A percentile compares a stretch with the other conserved stretches of the same genome.
Conservation (phyloP, 441 rosid species). For the Biscutella laevigata region DNA sequence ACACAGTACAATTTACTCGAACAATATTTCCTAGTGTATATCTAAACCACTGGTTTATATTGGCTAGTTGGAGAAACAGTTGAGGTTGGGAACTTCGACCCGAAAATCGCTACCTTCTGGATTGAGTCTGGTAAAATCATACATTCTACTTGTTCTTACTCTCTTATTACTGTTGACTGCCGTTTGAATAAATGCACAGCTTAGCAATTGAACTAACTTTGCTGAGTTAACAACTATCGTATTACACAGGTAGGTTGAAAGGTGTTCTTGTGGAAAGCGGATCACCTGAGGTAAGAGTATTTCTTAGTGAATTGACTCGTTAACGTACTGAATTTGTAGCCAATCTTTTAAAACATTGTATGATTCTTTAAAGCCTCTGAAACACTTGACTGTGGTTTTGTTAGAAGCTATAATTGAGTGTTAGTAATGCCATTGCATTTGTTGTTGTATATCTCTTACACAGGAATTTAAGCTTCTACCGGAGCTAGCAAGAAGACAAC, state of each 20-base stretch:
- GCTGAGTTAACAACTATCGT: slow-evolving; percentile 7
- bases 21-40: not conserved
- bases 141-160: not conserved
- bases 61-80: slow-evolving; percentile 75
- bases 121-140: slow-evolving; percentile 59
- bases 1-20: not conserved
- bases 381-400: no score
- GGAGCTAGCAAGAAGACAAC: slow-evolving; percentile 69
- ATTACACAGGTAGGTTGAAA: slow-evolving; percentile 62
- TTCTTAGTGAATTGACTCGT: not conserved
- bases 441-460: not conserved
- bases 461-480: slow-evolving; percentile 90
- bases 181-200: not conserved
- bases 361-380: not conserved
- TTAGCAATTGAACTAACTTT: not conserved
- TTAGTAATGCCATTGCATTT: no score
- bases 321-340: not conserved
- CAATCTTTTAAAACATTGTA: not conserved
- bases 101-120: slow-evolving; percentile 92
- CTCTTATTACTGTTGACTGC: not conserved
- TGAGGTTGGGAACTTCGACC: slow-evolving; percentile 77
- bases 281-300: slow-evolving; percentile 61
- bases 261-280: slow-evolving; percentile 93
- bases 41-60: slow-evolving; percentile 11
- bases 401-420: no score